Evolutionary conservation across 192 early-diverging fungal species (phyloP), one percentile per base, ranked within the genome.

Genomic region (Gryganskiella cystojenkinii): DNA sequence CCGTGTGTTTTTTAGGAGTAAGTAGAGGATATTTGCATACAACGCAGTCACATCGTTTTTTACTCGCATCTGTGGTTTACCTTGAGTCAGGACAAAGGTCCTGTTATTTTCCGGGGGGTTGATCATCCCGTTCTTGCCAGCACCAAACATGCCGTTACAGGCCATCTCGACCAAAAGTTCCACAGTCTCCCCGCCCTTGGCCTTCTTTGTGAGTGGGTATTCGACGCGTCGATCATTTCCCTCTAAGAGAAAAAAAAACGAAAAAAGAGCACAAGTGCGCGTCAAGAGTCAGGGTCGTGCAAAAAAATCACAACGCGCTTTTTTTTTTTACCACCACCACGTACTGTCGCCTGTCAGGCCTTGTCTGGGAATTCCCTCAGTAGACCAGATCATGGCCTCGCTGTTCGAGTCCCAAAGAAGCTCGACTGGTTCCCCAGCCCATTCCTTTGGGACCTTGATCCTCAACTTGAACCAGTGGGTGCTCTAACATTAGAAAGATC

Each of bases 71-170:
- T 15, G 40, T 13, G 3, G 13, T 2, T 52, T 61, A 62, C 71
- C 71, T 80, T 84, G 69, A 24, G 67, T 34, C 11, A 99, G 81
- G 8, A 27, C 52, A 64, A 90, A 99, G 35, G 65, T 55, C 8
- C 87, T 80, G 70, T 94, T 80, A 9, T 87, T 82, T 28, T 93
- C 81, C 0, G 94, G 95, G 1, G 94, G 88, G 10, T 84, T 81
- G 56, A 92, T 93, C 45, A 84, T 24, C 1, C 85, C 87, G 70
- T 80, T 83, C 19, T 84, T 75, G 25, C 92, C 95, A 37, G 84
- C 84, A 22, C 98, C 96, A 85, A 98, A 97, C 90, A 98, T 86
- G 28, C 91, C 91, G 72, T 99, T 98, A 73, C 95, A 95, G 2
- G 93, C 95, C 54, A 95, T 90, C 64, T 98, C 98, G 42, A 98